Evolutionary conservation across 495 filamentous ascomycete genomes (phyloP), one percentile per base, ranked within the genome.

Genomic region (Astrothelium macrocarpum): DNA sequence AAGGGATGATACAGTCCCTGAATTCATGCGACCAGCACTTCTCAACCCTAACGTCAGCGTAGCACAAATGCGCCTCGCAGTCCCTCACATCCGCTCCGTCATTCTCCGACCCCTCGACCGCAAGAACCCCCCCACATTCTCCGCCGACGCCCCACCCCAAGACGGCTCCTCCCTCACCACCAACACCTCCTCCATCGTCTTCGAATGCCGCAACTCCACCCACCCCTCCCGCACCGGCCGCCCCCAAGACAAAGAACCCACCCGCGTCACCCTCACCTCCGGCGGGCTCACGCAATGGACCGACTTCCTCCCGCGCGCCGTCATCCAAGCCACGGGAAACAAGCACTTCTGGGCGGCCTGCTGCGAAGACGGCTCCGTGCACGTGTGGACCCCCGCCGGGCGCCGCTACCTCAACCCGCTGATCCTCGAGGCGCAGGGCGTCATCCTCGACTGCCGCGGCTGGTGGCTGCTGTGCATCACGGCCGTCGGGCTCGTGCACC

Each of bases 341-440:
- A 84, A 86, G 64, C 83, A 85, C 64, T 91, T 97, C 75, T 97
- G 94, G 91, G 87, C 88, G 11, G 92, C 86, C 12, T 91, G 87
- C 18, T 96, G 90, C 65, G 94, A 99, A 73, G 94, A 97, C 71
- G 95, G 90, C 18, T 90, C 86, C n/a, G 67, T 99, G 14, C 89
- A 96, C 71, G 82, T 90, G 32, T 99, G 93, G 91, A 93, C 91
- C 1, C 93, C 94, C 2, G 91, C 91, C n/a, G 94, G 94, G 3
- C 84, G 95, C 62, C 82, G 94, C 42, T 78, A 95, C 9, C 78
- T 91, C 62, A 96, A 89, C 70, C 85, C 91, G 4, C 76, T 96
- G 49, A 81, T 97, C 1, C 75, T 97, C 42, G 95, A 97, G 73
- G 87, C 93, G 4, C 92, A 97, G 68, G 91, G 94, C 1, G 92